phyloP scores from a whole-genome alignment of 352 stramenopile species.

The Plasmopara muralis region DNA sequence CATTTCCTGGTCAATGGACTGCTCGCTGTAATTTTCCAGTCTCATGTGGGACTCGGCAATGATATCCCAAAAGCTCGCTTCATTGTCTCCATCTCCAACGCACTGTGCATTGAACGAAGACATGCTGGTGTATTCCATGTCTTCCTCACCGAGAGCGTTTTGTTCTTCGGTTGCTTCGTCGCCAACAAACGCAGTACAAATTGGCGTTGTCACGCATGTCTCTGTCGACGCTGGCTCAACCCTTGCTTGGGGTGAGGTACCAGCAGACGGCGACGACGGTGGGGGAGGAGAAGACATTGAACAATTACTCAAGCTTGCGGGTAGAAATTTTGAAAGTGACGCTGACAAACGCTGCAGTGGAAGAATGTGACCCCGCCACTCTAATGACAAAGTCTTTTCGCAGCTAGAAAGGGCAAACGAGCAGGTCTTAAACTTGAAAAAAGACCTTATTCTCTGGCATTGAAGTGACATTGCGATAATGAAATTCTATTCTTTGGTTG shows the following conservation, averaged over 20 bases:
- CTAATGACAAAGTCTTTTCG: background rate
- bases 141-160: slow-evolving; percentile 14
- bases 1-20: slow-evolving; percentile 35
- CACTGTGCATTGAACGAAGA: slow-evolving; percentile 1
- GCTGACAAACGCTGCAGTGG: background rate
- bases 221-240: slow-evolving; percentile 55
- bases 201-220: slow-evolving; percentile 23
- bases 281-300: slow-evolving; percentile 62
- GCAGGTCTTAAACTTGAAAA: slow-evolving; percentile 15
- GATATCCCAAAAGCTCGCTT: slow-evolving; percentile 39
- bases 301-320: slow-evolving; percentile 35
- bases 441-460: slow-evolving; percentile 4
- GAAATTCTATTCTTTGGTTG: background rate
- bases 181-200: slow-evolving; percentile 19
- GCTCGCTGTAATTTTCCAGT: slow-evolving; percentile 24
- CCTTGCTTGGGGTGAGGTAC: slow-evolving; percentile 4
- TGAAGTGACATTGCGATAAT: slow-evolving; percentile 6
- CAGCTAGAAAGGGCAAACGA: slow-evolving; percentile 51
- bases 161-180: slow-evolving; percentile 25
- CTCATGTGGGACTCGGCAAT: slow-evolving; percentile 30
- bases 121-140: background rate
- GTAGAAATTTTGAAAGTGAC: slow-evolving; percentile 29
- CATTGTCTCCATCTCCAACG: slow-evolving; percentile 42
- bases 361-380: background rate
- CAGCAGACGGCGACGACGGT: slow-evolving; percentile 7